Conservation (phyloP, 164 flowering plant species). For the Sedum album region DNA sequence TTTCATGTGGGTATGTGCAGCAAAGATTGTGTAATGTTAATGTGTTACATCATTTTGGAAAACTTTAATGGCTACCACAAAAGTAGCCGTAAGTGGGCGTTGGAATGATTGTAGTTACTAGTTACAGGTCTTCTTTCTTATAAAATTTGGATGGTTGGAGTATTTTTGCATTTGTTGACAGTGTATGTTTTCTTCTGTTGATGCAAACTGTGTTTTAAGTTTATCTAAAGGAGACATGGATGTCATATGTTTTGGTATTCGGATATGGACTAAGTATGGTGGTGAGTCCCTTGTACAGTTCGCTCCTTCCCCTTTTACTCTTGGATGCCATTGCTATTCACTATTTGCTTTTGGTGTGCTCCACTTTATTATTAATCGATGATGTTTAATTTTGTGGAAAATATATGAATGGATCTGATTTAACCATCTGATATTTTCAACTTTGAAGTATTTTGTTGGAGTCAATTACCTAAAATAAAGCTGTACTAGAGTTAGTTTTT, state of each 20-base stretch:
- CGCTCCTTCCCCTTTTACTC: background rate
- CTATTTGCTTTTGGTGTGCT: background rate
- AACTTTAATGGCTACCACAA: background rate
- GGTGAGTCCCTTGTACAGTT: background rate
- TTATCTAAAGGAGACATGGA: background rate
- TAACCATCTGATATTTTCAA: background rate
- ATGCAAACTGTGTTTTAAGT: background rate
- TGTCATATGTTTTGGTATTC: too few species aligned
- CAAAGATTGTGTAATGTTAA: background rate
- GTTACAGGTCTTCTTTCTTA: background rate
- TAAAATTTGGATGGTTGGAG: conserved; percentile 3
- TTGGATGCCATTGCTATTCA: too few species aligned
- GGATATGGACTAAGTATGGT: conserved; percentile 1
- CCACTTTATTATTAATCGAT: background rate
- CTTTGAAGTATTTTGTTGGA: background rate
- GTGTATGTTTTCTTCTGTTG: background rate
- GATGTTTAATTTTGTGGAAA: background rate
- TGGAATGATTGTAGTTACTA: background rate
- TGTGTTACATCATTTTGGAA: background rate
- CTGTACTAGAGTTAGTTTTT: background rate
- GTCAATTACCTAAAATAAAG: background rate
- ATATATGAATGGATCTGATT: background rate
- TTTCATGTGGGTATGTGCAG: conserved; percentile 3
- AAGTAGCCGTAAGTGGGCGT: background rate
- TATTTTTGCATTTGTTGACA: too few species aligned